These are phyloP conservation scores for Emydomyces testavorans DNA, from an alignment of 2,329 filamentous ascomycete species.

Conservation along the genomic window DNA sequence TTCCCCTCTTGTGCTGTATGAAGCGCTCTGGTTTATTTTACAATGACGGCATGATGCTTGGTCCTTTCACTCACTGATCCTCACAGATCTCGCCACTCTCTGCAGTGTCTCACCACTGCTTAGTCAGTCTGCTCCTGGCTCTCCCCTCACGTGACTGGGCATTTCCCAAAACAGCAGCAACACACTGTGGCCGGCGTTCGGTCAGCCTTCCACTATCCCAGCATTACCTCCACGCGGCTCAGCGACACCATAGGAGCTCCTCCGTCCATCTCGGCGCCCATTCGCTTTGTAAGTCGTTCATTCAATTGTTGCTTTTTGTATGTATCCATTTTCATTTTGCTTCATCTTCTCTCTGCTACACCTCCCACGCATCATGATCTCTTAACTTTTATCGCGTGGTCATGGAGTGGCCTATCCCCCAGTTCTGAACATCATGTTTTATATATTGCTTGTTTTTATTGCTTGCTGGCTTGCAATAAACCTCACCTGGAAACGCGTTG, in stretches of 20 bases:
- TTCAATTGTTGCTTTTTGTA: background rate
- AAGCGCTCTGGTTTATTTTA: background rate
- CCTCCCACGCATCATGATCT: background rate
- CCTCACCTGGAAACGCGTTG: background rate
- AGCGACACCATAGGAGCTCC: slow-evolving; percentile 2
- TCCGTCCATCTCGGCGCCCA: background rate
- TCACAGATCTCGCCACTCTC: background rate
- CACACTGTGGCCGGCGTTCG: background rate
- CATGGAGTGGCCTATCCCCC: background rate
- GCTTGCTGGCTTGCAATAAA: background rate
- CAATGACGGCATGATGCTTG: background rate
- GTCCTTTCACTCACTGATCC: background rate
- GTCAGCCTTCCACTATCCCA: background rate
- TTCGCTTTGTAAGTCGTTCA: background rate
- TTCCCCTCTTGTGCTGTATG: background rate
- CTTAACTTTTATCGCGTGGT: background rate
- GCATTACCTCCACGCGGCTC: slow-evolving; percentile 5
- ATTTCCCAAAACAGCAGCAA: background rate
- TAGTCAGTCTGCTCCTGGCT: background rate
- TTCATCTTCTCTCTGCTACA: background rate
- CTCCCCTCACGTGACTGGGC: background rate
- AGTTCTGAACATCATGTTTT: too few relatives aligned
- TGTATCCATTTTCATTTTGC: background rate
- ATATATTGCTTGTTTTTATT: background rate
- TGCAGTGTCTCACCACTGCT: background rate